phyloP scores from a whole-genome alignment of 2,329 filamentous ascomycete genomes.

The Penicillium concentricum region DNA sequence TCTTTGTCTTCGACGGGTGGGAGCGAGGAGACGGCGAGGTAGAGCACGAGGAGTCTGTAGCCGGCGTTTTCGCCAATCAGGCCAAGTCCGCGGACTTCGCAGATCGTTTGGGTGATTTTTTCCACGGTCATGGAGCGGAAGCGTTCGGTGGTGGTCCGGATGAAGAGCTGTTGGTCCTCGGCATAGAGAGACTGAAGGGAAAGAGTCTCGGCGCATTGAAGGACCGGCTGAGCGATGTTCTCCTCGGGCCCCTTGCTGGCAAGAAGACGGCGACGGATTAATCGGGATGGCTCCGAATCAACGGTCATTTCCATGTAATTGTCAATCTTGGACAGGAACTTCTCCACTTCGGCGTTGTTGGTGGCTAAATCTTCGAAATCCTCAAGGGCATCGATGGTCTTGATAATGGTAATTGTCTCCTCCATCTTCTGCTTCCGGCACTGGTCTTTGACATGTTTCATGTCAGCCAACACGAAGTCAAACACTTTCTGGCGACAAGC shows the following conservation, averaged over 20 bases:
- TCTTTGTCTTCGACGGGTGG: conserved; percentile 40
- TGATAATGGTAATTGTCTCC: conserved; percentile 36
- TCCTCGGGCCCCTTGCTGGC: conserved; percentile 30
- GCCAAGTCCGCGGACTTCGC: conserved; percentile 31
- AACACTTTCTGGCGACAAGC: conserved; percentile 37
- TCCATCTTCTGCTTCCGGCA: conserved; percentile 36
- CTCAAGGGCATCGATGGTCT: conserved; percentile 40
- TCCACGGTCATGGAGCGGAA: conserved; percentile 36
- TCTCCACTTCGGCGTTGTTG: conserved; percentile 35
- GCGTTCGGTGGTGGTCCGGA: conserved; percentile 35
- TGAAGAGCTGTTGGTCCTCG: conserved; percentile 39
- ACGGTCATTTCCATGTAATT: conserved; percentile 35
- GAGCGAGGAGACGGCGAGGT: conserved; percentile 36
- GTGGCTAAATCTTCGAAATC: conserved; percentile 40
- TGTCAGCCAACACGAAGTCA: conserved; percentile 32
- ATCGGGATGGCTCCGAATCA: conserved; percentile 29
- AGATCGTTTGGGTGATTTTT: conserved; percentile 31
- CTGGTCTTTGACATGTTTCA: conserved; percentile 36
- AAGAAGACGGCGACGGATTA: conserved; percentile 37
- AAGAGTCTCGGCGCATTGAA: conserved; percentile 38
- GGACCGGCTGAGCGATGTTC: conserved; percentile 28
- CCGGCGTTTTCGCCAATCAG: conserved; percentile 29
- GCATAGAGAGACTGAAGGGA: conserved; percentile 37
- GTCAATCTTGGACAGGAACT: conserved; percentile 38
- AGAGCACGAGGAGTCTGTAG: conserved; percentile 38